A percentile compares a stretch with the other conserved stretches of the same genome.
Conservation (phyloP, 495 filamentous ascomycete species). For the Viridothelium virens region DNA sequence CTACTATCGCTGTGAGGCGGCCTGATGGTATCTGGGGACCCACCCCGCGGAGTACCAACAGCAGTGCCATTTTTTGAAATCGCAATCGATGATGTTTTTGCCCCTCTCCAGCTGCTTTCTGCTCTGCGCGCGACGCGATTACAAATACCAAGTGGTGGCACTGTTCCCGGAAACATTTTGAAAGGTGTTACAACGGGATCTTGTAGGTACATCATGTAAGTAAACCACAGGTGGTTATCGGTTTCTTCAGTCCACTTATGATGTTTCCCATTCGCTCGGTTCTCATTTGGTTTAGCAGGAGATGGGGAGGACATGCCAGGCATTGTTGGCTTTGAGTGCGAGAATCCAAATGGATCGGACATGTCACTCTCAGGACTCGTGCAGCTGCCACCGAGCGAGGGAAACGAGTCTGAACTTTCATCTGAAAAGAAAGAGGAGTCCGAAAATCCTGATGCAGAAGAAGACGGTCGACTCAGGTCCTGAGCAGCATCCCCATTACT, state of each 20-base stretch:
- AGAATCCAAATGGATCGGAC: constrained; percentile 48
- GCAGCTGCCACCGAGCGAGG: constrained; percentile 58
- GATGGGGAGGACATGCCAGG: constrained; percentile 21
- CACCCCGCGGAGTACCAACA: constrained; percentile 22
- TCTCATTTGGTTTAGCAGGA: constrained; percentile 23
- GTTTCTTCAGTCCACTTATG: constrained; percentile 73
- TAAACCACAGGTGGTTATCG: constrained; percentile 90
- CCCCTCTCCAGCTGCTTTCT: constrained; percentile 72
- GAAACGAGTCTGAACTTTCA: constrained; percentile 57
- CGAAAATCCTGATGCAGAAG: constrained; percentile 55
- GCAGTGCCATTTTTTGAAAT: not conserved
- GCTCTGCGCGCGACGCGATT: constrained; percentile 80
- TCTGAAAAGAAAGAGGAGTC: constrained; percentile 64
- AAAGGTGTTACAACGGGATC: constrained; percentile 92
- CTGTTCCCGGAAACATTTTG: constrained; percentile 74
- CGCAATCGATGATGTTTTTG: constrained; percentile 30
- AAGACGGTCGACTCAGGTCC: constrained; percentile 47
- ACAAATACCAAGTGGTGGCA: constrained; percentile 85
- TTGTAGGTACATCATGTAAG: constrained; percentile 77
- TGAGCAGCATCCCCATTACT: constrained; percentile 18
- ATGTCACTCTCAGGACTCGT: constrained; percentile 59
- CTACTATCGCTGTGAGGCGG: constrained; percentile 52
- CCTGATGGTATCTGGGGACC: constrained; percentile 38
- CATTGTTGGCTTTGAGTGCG: constrained; percentile 37
- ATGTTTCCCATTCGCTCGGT: constrained; percentile 29